Conservation (phyloP, 225 moss, liverwort and hornwort species). For the Pleurozium schreberi region DNA sequence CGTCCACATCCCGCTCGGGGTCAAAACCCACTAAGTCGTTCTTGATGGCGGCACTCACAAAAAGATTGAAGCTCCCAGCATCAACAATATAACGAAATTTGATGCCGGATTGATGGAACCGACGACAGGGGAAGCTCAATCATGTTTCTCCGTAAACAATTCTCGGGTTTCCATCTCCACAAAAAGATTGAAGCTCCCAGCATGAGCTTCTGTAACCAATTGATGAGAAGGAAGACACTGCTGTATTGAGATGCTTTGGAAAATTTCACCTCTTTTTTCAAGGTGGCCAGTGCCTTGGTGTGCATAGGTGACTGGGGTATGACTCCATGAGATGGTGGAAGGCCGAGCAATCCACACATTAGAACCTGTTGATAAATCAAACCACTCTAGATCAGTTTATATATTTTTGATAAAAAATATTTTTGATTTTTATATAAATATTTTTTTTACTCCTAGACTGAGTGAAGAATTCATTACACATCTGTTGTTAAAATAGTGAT, state of each 20-base stretch:
- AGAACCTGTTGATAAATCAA: conserved; percentile 34
- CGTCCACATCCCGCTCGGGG: conserved; percentile 41
- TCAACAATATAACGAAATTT: neutral
- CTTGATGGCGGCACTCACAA: neutral
- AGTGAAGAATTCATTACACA: neutral
- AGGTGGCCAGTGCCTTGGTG: conserved; percentile 53
- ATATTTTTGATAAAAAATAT: too few species aligned
- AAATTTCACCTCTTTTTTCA: conserved; percentile 56
- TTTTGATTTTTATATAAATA: too few species aligned
- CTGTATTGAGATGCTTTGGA: neutral
- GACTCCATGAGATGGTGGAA: conserved; percentile 89
- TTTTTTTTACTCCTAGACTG: neutral
- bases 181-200: neutral
- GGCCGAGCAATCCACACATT: conserved; percentile 61
- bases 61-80: too few species aligned
- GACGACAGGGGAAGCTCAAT: neutral
- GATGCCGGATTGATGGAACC: neutral
- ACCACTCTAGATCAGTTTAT: neutral
- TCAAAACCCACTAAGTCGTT: conserved; percentile 28
- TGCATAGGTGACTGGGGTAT: conserved; percentile 86
- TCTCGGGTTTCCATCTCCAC: neutral
- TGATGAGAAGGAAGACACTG: neutral
- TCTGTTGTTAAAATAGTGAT: neutral
- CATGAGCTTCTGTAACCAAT: neutral
- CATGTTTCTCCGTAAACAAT: neutral